Evolutionary conservation across 805 yeast genomes (phyloP), one percentile per base, ranked within the genome.

Genomic region (Limtongia smithiae): DNA sequence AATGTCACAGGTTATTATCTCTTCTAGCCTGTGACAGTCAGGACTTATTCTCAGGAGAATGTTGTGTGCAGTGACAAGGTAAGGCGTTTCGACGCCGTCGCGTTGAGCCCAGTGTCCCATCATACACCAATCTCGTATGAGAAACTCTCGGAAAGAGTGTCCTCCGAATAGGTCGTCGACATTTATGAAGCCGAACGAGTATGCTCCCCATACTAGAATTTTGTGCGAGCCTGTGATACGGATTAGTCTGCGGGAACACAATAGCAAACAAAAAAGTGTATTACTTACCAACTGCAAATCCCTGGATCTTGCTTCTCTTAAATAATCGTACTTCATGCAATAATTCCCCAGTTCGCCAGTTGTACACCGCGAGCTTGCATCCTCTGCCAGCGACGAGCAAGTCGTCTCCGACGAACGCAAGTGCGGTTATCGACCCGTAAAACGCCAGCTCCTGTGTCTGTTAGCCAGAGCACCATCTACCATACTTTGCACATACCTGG

Each of bases 51-150:
- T 59, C 39, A 79, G 68, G 0, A 87, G 76, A 28, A 75, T 73
- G 61, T 91, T 90, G 64, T 90, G 96, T 2, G 96, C 87, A 0
- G 90, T 86, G 45, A 89, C 72, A 15, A 88, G 61, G 57, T 71
- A 79, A 1, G 81, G 62, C 5, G 69, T 62, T 0, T 66, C 57
- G 1, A 65, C 65, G 14, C 67, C 62, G 6, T 25, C 9, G 28
- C 6, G 9, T 25, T 25, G 28, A 28, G 73, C 65, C 58, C 85
- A 82, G 46, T 73, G 80, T 20, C 78, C 76, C 17, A 81, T 68
- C 35, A 80, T 74, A 44, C 93, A 80, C 96, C 97, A 90, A 65
- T 91, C 97, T 49, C 80, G 78, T 37, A 79, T 68, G 31, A 76
- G 7, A 59, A 43, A 25, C 34, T 62, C 65, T n/a, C 32, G 38